phyloP scores from a whole-genome alignment of 129 eudicot species.

The Dittrichia graveolens region DNA sequence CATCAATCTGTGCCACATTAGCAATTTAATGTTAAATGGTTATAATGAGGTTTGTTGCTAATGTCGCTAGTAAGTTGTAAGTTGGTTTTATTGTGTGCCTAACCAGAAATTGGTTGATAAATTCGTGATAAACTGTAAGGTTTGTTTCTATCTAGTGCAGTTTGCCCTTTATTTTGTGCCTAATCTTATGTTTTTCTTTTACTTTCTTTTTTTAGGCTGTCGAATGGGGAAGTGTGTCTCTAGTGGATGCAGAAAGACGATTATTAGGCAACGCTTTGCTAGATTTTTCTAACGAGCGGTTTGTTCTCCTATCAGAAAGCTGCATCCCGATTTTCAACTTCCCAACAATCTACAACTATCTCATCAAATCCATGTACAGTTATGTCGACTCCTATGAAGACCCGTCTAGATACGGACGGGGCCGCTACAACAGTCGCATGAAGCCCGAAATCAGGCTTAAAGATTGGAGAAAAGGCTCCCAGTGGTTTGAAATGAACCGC shows the following conservation, averaged over 20 bases:
- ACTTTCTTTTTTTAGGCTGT: conserved; percentile 44
- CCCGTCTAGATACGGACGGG: conserved; percentile 77
- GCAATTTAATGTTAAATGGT: no score
- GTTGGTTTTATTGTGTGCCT: no score
- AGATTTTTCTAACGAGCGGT: conserved; percentile 85
- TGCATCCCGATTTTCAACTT: conserved; percentile 88
- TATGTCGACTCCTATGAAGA: conserved; percentile 72
- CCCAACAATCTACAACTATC: conserved; percentile 64
- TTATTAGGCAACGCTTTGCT: conserved; percentile 82
- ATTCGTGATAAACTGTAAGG: no score
- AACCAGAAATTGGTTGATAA: no score
- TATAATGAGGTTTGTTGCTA: no score
- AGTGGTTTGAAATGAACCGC: conserved; percentile 84
- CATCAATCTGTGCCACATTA: no score
- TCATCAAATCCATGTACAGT: conserved; percentile 57
- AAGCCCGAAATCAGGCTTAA: conserved; percentile 53
- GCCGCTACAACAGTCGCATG: conserved; percentile 76
- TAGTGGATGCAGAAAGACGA: conserved; percentile 82
- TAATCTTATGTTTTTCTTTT: not conserved
- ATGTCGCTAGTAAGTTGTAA: no score
- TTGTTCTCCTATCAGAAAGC: conserved; percentile 85
- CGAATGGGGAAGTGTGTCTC: conserved; percentile 70
- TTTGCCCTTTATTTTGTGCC: no score
- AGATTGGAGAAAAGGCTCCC: conserved; percentile 93
- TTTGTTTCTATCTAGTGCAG: no score